Percentiles rank a stretch among this genome's conserved stretches.
These are phyloP conservation scores for Ceratobasidium sp. DNA, from an alignment of 1,284 basidiomycete species.

Conservation along the genomic window DNA sequence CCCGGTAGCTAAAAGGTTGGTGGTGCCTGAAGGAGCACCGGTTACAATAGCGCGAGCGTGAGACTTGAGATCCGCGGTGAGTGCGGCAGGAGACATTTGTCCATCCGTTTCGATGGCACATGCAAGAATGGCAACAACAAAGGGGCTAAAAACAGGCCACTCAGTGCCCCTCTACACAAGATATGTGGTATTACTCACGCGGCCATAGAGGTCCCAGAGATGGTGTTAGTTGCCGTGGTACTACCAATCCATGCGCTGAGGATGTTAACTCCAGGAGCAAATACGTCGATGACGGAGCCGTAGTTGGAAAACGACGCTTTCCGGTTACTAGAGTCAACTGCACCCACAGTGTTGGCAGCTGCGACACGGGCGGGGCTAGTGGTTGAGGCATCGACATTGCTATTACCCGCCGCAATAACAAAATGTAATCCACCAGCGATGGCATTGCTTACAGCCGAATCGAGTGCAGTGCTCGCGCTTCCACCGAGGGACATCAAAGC, in stretches of 20 bases:
- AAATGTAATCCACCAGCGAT: slow-evolving; percentile 91
- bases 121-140: slow-evolving; percentile 5
- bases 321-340: slow-evolving; percentile 83
- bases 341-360: slow-evolving; percentile 88
- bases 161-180: neutral
- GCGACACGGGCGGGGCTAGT: slow-evolving; percentile 68
- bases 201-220: slow-evolving; percentile 82
- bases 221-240: slow-evolving; percentile 70
- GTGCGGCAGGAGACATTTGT: neutral
- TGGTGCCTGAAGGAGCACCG: slow-evolving; percentile 42
- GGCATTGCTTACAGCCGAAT: slow-evolving; percentile 60
- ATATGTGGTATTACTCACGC: neutral
- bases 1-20: slow-evolving; percentile 24
- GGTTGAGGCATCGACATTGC: slow-evolving; percentile 65
- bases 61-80: slow-evolving; percentile 11
- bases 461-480: slow-evolving; percentile 43
- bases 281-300: slow-evolving; percentile 60
- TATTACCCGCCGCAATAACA: slow-evolving; percentile 90
- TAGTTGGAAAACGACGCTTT: slow-evolving; percentile 91
- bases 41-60: slow-evolving; percentile 14
- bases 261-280: slow-evolving; percentile 74
- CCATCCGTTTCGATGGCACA: neutral
- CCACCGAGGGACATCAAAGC: slow-evolving; percentile 47
- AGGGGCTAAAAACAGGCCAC: neutral
- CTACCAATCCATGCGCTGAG: slow-evolving; percentile 81